Conservation (phyloP, 371 early-diverging fungal species). For the Racocetra persica region DNA sequence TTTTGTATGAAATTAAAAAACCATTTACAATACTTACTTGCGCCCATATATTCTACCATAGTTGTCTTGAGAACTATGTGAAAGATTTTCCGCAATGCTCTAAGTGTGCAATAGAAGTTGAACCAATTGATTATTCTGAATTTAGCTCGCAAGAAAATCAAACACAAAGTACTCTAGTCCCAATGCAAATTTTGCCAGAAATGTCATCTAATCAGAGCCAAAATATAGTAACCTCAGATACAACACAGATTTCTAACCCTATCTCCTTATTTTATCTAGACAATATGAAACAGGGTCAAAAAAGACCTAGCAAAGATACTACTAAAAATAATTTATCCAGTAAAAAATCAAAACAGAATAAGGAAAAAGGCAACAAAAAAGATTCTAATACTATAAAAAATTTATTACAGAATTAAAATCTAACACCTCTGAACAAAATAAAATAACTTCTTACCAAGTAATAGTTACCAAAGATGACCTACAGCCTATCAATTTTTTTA, state of each 20-base stretch:
- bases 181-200: not conserved
- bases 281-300: not conserved
- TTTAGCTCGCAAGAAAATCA: not conserved
- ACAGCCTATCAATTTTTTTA: not conserved
- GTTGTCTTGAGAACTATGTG: not conserved
- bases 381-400: not conserved
- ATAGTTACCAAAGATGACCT: not conserved
- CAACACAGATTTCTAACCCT: not conserved
- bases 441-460: not conserved
- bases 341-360: not conserved
- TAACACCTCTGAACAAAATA: not conserved
- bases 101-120: not conserved
- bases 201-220: not conserved
- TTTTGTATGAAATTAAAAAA: not conserved
- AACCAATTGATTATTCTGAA: not conserved
- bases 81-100: not conserved
- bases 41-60: not conserved
- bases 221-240: not conserved
- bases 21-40: not conserved
- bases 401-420: not conserved
- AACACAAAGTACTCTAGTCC: not conserved
- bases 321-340: not conserved
- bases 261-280: not conserved
- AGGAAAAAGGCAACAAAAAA: not conserved
- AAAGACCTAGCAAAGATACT: not conserved